These are phyloP conservation scores for Paracamarosporium sp. DNA, from an alignment of 2,329 filamentous ascomycete genomes.

Conservation along the genomic window DNA sequence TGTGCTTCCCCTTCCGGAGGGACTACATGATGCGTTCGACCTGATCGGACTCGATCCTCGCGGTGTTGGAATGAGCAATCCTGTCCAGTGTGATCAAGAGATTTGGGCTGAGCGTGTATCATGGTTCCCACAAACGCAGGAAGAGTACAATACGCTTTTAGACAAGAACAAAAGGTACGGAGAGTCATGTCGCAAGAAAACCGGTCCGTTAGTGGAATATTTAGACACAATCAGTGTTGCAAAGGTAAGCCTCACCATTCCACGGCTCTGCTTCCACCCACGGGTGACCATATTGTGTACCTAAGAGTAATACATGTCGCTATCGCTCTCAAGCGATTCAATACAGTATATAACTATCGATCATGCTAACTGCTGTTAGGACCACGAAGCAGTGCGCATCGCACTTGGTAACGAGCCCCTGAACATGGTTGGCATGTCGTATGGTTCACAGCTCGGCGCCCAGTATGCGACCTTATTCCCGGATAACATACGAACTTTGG, in stretches of 20 bases:
- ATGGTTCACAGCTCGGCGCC: slow-evolving; percentile 53
- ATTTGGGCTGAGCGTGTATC: slow-evolving; percentile 48
- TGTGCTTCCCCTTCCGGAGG: background rate
- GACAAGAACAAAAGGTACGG: slow-evolving; percentile 48
- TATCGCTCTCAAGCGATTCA: too few relatives aligned
- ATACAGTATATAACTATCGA: background rate
- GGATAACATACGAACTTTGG: slow-evolving; percentile 48
- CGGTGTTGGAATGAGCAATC: slow-evolving; percentile 50
- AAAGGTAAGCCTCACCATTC: too few relatives aligned
- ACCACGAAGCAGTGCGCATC: slow-evolving; percentile 43
- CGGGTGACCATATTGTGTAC: too few relatives aligned
- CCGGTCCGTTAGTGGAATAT: slow-evolving; percentile 48
- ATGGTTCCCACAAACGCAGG: slow-evolving; percentile 45
- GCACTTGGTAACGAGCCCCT: slow-evolving; percentile 42
- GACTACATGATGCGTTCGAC: slow-evolving; percentile 44
- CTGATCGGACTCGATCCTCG: slow-evolving; percentile 54
- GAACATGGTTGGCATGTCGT: slow-evolving; percentile 52
- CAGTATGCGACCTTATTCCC: slow-evolving; percentile 54
- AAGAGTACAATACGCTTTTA: slow-evolving; percentile 47
- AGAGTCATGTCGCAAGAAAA: slow-evolving; percentile 47
- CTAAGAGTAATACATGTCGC: too few relatives aligned
- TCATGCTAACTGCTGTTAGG: slow-evolving; percentile 8
- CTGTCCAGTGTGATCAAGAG: slow-evolving; percentile 47
- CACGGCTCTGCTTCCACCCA: too few relatives aligned
- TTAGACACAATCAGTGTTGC: slow-evolving; percentile 45